A percentile compares a stretch with the other conserved stretches of the same genome.
Evolutionary conservation across 176 grass and related monocot species (phyloP).

Genomic region (Alloteropsis semialata): DNA sequence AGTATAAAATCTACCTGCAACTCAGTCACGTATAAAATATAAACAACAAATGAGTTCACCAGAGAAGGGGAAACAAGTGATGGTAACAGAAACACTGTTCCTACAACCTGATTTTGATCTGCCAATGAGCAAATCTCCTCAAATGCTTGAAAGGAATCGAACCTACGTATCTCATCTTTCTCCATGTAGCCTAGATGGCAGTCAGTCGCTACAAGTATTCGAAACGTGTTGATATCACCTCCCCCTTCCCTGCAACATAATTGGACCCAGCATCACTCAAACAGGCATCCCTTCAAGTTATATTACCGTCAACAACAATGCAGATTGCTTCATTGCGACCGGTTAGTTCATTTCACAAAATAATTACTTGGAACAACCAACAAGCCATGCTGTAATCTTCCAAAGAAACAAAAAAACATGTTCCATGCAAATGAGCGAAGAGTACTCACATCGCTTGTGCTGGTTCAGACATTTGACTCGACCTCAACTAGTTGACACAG

Average conservation of each 20-base stretch:
- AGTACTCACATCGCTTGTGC: constrained; percentile 26
- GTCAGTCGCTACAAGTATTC: constrained; percentile 71
- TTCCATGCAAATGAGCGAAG: not conserved
- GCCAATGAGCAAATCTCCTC: constrained; percentile 88
- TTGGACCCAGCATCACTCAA: not conserved
- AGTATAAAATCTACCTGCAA: constrained; percentile 80
- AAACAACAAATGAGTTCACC: not conserved
- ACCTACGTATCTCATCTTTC: constrained; percentile 89
- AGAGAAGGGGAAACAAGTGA: not conserved
- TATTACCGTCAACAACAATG: not conserved
- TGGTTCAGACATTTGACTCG: not conserved
- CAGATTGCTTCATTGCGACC: not conserved
- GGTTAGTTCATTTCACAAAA: not conserved
- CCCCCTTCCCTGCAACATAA: constrained; percentile 16
- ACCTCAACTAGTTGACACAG: not conserved
- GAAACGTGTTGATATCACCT: constrained; percentile 29
- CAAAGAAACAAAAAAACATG: not conserved
- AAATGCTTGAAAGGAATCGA: constrained; percentile 87
- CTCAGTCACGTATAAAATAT: not conserved
- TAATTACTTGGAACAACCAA: not conserved
- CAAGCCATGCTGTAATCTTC: not conserved
- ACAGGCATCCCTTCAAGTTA: not conserved
- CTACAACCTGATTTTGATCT: constrained; percentile 69
- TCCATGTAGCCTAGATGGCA: constrained; percentile 97
- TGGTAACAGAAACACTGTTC: not conserved